Evolutionary conservation across 164 flowering plant genomes (phyloP).

Genomic region (Sedum album): DNA sequence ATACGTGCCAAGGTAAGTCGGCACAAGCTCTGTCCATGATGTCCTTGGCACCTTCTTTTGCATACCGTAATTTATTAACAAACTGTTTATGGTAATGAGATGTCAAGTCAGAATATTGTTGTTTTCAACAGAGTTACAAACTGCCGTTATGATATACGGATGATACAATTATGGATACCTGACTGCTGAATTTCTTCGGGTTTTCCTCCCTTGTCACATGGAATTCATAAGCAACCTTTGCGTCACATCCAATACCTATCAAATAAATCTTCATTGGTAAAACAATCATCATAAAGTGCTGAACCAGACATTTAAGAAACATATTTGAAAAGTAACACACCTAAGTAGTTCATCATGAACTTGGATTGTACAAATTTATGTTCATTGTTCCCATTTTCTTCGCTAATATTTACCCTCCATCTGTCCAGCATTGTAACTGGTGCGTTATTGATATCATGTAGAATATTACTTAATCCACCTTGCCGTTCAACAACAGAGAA

Average conservation of each 20-base stretch:
- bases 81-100: slow-evolving; percentile 32
- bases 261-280: slow-evolving; percentile 4
- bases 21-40: slow-evolving; percentile 77
- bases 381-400: slow-evolving; percentile 26
- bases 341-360: slow-evolving; percentile 73
- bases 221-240: slow-evolving; percentile 76
- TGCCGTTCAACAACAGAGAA: slow-evolving; percentile 43
- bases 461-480: slow-evolving; percentile 47
- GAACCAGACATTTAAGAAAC: not conserved
- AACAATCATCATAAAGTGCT: not conserved
- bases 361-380: slow-evolving; percentile 27
- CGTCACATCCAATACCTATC: slow-evolving; percentile 77
- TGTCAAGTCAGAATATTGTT: not conserved
- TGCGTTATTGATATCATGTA: slow-evolving; percentile 55
- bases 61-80: slow-evolving; percentile 68
- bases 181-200: slow-evolving; percentile 59
- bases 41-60: slow-evolving; percentile 74
- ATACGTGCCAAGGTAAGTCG: slow-evolving; percentile 66
- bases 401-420: slow-evolving; percentile 51
- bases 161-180: slow-evolving; percentile 27
- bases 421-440: slow-evolving; percentile 75
- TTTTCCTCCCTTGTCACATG: slow-evolving; percentile 57
- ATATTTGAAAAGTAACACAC: slow-evolving; percentile 18
- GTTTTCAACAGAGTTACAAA: not conserved
- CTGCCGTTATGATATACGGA: not conserved